Percentiles rank a stretch among this genome's conserved stretches.
phyloP scores from a whole-genome alignment of 1,139 yeast species.

The Kurtzmaniella quercitrusa region DNA sequence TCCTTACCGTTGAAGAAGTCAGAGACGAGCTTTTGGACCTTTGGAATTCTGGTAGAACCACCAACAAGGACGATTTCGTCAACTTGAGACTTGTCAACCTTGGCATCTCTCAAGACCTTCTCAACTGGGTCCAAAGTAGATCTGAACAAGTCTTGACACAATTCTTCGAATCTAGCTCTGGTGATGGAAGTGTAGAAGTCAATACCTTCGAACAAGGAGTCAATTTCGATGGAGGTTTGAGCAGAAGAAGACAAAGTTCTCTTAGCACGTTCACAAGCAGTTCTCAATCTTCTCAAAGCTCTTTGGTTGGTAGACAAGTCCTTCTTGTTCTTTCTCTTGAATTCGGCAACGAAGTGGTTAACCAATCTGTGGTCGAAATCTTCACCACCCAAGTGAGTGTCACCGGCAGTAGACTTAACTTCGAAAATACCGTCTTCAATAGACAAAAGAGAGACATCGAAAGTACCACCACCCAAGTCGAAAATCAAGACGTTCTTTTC shows the following conservation, averaged over 20 bases:
- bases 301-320: constrained; percentile 35
- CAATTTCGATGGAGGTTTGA: constrained; percentile 36
- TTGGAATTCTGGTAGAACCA: constrained; percentile 41
- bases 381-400: constrained; percentile 99
- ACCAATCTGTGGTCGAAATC: constrained; percentile 97
- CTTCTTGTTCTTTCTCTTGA: constrained; percentile 39
- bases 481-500: constrained; percentile 84
- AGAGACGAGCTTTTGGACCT: constrained; percentile 36
- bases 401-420: constrained; percentile 99
- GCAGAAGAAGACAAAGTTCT: constrained; percentile 37
- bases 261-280: constrained; percentile 40
- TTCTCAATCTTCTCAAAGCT: constrained; percentile 39
- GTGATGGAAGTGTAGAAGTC: constrained; percentile 39
- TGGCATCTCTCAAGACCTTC: constrained; percentile 37
- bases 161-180: constrained; percentile 39
- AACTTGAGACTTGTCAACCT: constrained; percentile 33
- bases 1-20: constrained; percentile 41
- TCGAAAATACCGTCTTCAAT: constrained; percentile 99
- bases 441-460: constrained; percentile 94
- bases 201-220: constrained; percentile 35
- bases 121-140: constrained; percentile 38
- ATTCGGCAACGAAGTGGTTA: constrained; percentile 33
- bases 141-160: constrained; percentile 37
- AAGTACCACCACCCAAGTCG: constrained; percentile 99
- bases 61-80: constrained; percentile 38